phyloP scores from a whole-genome alignment of 1,284 basidiomycete genomes.

The Athelia sp. region DNA sequence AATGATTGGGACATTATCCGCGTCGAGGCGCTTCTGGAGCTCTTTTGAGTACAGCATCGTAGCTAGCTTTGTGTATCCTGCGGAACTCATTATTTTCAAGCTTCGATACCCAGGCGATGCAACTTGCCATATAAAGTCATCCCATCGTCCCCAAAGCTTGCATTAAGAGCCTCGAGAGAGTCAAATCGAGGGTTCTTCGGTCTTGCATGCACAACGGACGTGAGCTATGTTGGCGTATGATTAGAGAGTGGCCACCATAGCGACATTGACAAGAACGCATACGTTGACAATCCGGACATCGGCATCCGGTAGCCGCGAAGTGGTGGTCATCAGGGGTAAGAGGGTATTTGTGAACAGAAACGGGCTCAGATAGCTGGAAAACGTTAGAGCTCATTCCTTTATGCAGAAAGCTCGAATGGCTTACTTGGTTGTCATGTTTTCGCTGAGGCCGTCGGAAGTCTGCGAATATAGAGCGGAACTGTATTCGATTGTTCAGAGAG shows the following conservation, averaged over 20 bases:
- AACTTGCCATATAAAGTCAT: background rate
- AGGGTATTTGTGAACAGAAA: conserved; percentile 42
- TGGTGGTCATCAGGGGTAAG: conserved; percentile 41
- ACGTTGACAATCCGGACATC: conserved; percentile 46
- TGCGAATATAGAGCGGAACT: background rate
- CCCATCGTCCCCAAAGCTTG: background rate
- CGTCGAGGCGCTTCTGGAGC: conserved; percentile 32
- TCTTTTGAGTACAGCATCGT: conserved; percentile 32
- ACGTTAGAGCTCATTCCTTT: conserved; percentile 33
- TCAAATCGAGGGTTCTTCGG: background rate
- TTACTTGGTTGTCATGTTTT: conserved; percentile 40
- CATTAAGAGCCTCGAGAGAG: background rate
- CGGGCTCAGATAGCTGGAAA: conserved; percentile 39
- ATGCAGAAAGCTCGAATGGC: conserved; percentile 7
- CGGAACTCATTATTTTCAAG: background rate
- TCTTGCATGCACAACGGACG: background rate
- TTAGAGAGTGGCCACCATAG: background rate
- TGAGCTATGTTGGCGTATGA: background rate
- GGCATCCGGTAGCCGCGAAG: conserved; percentile 33
- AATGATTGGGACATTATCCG: conserved; percentile 15
- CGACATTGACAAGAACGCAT: background rate
- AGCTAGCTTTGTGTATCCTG: conserved; percentile 37
- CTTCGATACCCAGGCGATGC: background rate
- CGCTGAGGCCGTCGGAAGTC: conserved; percentile 18
- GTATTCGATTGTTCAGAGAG: no score